Conservation (phyloP, 106 monocot species). For the Xerophyta viscosa region DNA sequence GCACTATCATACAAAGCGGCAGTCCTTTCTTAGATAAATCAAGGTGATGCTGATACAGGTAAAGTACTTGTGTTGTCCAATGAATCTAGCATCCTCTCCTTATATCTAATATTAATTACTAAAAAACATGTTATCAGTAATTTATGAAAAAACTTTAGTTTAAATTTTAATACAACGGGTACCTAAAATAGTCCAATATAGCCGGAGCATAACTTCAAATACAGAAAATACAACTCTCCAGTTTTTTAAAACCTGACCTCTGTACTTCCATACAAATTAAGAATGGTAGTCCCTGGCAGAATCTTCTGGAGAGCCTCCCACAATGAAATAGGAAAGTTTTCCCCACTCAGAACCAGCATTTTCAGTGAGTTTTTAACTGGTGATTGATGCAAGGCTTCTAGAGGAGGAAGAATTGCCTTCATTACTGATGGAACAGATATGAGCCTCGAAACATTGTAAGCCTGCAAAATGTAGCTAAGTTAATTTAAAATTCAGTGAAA, state of each 20-base stretch:
- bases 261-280: slow-evolving; percentile 94
- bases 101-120: too few species aligned
- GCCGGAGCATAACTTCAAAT: neutral
- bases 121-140: too few species aligned
- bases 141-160: too few species aligned
- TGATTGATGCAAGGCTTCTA: slow-evolving; percentile 16
- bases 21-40: too few species aligned
- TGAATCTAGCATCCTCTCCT: too few species aligned
- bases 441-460: slow-evolving; percentile 70
- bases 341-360: slow-evolving; percentile 82
- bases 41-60: too few species aligned
- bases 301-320: slow-evolving; percentile 47
- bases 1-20: too few species aligned
- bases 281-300: slow-evolving; percentile 61
- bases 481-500: too few species aligned
- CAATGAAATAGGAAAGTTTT: slow-evolving; percentile 59
- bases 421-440: slow-evolving; percentile 67
- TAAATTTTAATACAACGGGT: too few species aligned
- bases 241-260: slow-evolving; percentile 56
- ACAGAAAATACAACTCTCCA: slow-evolving; percentile 21
- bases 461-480: slow-evolving; percentile 27
- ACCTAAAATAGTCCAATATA: too few species aligned
- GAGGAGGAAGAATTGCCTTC: slow-evolving; percentile 33
- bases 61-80: too few species aligned
- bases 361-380: slow-evolving; percentile 40